Evolutionary conservation across 2,329 filamentous ascomycete genomes (phyloP).

Genomic region (Cordyceps javanica): DNA sequence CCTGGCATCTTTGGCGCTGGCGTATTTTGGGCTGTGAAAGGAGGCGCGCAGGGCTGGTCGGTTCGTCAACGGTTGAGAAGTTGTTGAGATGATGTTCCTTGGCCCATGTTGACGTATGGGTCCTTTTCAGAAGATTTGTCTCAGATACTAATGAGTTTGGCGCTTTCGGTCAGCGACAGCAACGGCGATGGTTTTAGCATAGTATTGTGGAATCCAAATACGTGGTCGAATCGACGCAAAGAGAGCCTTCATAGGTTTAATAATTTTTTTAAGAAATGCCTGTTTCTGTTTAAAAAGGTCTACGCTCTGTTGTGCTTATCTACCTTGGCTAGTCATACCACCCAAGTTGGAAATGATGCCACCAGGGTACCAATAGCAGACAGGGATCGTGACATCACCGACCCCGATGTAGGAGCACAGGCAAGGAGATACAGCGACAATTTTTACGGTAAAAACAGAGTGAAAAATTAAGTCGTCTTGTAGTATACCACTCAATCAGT

Average conservation of each 20-base stretch:
- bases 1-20: constrained; percentile 21
- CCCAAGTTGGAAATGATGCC: background rate
- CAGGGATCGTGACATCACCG: constrained; percentile 11
- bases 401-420: background rate
- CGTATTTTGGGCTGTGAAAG: constrained; percentile 19
- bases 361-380: background rate
- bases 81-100: background rate
- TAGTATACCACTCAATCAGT: background rate
- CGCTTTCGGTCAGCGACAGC: background rate
- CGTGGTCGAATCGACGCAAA: too few relatives aligned
- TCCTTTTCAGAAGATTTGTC: background rate
- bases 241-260: background rate
- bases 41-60: background rate
- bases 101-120: background rate
- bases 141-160: background rate
- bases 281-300: too few relatives aligned
- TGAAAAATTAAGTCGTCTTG: background rate
- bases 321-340: background rate
- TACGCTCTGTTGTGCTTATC: background rate
- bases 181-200: background rate
- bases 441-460: background rate
- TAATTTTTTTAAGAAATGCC: too few relatives aligned
- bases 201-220: background rate
- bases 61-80: background rate
- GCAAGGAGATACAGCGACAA: background rate